Evolutionary conservation across 768 basidiomycete genomes (phyloP), one percentile per base, ranked within the genome.

Genomic region (Lactarius sp.): DNA sequence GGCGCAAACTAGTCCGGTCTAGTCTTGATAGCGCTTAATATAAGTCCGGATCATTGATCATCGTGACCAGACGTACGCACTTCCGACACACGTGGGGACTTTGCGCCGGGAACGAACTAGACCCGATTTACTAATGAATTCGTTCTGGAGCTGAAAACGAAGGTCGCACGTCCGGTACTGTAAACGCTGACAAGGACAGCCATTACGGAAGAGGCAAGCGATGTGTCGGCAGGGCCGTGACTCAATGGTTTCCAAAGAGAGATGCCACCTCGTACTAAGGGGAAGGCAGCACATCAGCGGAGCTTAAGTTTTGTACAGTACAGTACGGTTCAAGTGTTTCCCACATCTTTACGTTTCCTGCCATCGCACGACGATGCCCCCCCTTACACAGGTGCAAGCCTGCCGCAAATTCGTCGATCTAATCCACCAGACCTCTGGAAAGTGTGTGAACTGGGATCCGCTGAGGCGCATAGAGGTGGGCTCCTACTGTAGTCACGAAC

Each of bases 381-480:
- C 58, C 34, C 47, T 55, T 22, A 54, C 49, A 12, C 47, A 39
- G 8, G n/a, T 20, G 3, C 52, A 18, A 44, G 53, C 63, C 14
- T 60, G 58, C 16, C 58, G 58, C 53, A 64, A 64, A 46, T 64
- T 55, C 33, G 33, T 56, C 33, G 63, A 64, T 36, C 27, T 64
- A 20, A 64, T 64, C 47, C 50, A 56, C 5, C 33, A 7, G n/a
- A 60, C 37, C 16, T 60, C 63, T 51, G 63, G 39, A 36, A 60
- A 50, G 6, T 60, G 41, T 37, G 47, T 50, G 44, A 64, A 60
- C n/a, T 64, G 63, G 58, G n/a, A 64, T 12, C 47, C 63, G 7
- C 53, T 50, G 22, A 55, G 33, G n/a, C 53, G 33, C 33, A 51
- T 60, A 18, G 58, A 64, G 63, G 63, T 64, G 27, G 7, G 63